A percentile compares a stretch with the other conserved stretches of the same genome.
Evolutionary conservation across 495 filamentous ascomycete genomes (phyloP).

Genomic region (Cenococcum geophilum): DNA sequence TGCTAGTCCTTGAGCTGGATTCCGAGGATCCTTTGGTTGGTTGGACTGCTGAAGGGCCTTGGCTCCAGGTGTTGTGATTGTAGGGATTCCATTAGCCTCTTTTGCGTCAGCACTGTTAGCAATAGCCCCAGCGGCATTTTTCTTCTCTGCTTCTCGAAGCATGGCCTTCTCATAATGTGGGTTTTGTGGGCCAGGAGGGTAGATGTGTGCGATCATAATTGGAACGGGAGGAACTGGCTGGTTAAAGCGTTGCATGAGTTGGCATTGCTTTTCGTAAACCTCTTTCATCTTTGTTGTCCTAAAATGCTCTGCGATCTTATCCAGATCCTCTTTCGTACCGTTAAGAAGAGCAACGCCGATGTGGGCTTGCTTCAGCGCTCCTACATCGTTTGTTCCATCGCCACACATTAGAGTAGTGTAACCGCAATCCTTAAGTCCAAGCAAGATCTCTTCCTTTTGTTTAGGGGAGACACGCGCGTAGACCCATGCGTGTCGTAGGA

Average conservation of each 20-base stretch:
- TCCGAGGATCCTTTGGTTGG: slow-evolving; percentile 50
- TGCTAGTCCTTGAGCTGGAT: slow-evolving; percentile 68
- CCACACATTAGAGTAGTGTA: slow-evolving; percentile 99
- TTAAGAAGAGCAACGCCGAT: slow-evolving; percentile 95
- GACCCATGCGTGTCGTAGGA: slow-evolving; percentile 90
- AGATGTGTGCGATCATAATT: slow-evolving; percentile 83
- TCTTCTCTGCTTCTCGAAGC: slow-evolving; percentile 70
- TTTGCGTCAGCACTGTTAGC: slow-evolving; percentile 36
- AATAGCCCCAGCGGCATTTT: slow-evolving; percentile 49
- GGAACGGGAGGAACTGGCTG: slow-evolving; percentile 87
- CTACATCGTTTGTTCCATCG: slow-evolving; percentile 97
- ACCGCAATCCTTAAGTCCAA: slow-evolving; percentile 89
- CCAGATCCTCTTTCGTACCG: slow-evolving; percentile 83
- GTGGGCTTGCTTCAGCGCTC: slow-evolving; percentile 96
- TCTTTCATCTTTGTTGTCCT: slow-evolving; percentile 96
- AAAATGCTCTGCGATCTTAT: slow-evolving; percentile 85
- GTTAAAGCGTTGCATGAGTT: slow-evolving; percentile 88
- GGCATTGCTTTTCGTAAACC: slow-evolving; percentile 90
- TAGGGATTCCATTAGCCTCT: slow-evolving; percentile 5
- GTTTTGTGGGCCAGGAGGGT: slow-evolving; percentile 84
- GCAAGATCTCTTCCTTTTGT: slow-evolving; percentile 97
- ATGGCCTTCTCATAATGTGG: slow-evolving; percentile 95
- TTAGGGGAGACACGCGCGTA: slow-evolving; percentile 97
- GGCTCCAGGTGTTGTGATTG: slow-evolving; percentile 32
- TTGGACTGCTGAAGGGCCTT: slow-evolving; percentile 35